Conservation (phyloP, 768 basidiomycete species). For the Xerocomus brunneocitrinus region DNA sequence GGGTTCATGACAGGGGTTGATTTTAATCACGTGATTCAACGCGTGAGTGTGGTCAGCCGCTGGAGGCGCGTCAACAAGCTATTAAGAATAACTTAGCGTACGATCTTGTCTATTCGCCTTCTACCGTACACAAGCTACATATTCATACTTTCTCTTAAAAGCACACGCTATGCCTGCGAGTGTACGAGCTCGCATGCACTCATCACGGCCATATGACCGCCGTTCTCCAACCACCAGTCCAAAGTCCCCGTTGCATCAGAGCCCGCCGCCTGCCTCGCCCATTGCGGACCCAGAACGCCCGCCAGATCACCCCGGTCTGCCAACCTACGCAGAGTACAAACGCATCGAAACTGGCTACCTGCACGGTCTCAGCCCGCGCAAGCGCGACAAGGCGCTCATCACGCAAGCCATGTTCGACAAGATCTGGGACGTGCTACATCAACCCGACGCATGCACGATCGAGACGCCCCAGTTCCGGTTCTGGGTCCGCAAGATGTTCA, state of each 20-base stretch:
- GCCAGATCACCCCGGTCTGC: slow-evolving; percentile 45
- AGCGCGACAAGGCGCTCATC: slow-evolving; percentile 68
- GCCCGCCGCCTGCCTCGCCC: neutral
- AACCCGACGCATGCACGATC: slow-evolving; percentile 42
- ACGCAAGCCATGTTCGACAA: slow-evolving; percentile 65
- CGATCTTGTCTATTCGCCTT: slow-evolving; percentile 13
- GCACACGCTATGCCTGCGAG: slow-evolving; percentile 21
- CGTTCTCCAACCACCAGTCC: slow-evolving; percentile 11
- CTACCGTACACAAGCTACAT: slow-evolving; percentile 25
- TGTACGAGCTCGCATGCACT: slow-evolving; percentile 9
- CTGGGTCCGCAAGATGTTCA: slow-evolving; percentile 84
- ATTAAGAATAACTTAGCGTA: slow-evolving; percentile 13
- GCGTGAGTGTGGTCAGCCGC: slow-evolving; percentile 28
- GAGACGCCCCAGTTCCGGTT: slow-evolving; percentile 69
- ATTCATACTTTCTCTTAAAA: slow-evolving; percentile 13
- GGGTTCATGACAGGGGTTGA: slow-evolving; percentile 13
- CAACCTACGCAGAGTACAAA: slow-evolving; percentile 58
- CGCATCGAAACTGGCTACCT: slow-evolving; percentile 57
- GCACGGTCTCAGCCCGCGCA: slow-evolving; percentile 49
- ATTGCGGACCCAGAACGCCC: neutral
- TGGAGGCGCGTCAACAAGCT: slow-evolving; percentile 9
- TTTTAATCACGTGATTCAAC: slow-evolving; percentile 29
- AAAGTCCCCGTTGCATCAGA: neutral
- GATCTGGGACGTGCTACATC: slow-evolving; percentile 63
- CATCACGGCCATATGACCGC: slow-evolving; percentile 23